Evolutionary conservation across 108 stramenopile genomes (phyloP).

Genomic region (Fragilaria radians): DNA sequence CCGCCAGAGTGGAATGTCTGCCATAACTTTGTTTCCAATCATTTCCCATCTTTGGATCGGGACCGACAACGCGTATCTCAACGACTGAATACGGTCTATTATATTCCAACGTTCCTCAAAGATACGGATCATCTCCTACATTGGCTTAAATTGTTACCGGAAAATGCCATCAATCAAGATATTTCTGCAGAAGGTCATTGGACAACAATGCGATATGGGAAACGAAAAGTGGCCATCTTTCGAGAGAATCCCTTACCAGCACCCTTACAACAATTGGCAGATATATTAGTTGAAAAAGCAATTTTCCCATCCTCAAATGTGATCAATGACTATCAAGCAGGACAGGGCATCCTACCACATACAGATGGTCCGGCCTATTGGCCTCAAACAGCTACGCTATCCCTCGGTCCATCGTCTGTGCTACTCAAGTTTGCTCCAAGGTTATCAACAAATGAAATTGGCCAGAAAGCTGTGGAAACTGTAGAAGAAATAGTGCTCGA

Average conservation of each 20-base stretch:
- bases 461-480: too few relatives aligned
- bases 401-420: slow-evolving; percentile 46
- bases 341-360: slow-evolving; percentile 71
- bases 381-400: slow-evolving; percentile 60
- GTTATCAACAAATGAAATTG: slow-evolving; percentile 21
- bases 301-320: slow-evolving; percentile 36
- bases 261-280: slow-evolving; percentile 10
- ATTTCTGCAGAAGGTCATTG: slow-evolving; percentile 11
- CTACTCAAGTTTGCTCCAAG: slow-evolving; percentile 47
- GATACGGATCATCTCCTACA: slow-evolving; percentile 1
- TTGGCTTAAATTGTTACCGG: slow-evolving; percentile 20
- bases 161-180: background rate
- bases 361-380: slow-evolving; percentile 77
- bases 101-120: slow-evolving; percentile 7
- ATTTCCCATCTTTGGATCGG: too few relatives aligned
- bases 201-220: slow-evolving; percentile 43
- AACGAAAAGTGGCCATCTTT: slow-evolving; percentile 36
- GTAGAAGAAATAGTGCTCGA: slow-evolving; percentile 36
- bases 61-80: background rate
- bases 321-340: slow-evolving; percentile 36
- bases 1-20: too few relatives aligned
- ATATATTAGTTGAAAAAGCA: slow-evolving; percentile 6
- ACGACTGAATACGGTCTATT: slow-evolving; percentile 8
- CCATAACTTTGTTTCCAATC: too few relatives aligned
- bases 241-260: slow-evolving; percentile 2